Evolutionary conservation across 768 basidiomycete species (phyloP).

Genomic region (Cyathus striatus): DNA sequence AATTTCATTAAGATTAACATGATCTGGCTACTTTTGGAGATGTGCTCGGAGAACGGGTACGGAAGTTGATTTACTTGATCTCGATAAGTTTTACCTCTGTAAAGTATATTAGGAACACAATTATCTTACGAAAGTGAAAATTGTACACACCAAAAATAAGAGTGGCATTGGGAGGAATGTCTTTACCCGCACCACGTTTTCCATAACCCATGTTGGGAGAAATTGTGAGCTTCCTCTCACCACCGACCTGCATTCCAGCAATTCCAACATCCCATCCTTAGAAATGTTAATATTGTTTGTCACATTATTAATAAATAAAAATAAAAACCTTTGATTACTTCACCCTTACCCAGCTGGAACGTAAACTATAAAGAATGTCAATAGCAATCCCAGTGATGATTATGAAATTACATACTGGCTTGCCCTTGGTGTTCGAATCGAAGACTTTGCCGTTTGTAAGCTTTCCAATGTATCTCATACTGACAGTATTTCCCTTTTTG

Average conservation of each 20-base stretch:
- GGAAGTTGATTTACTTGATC: slow-evolving; percentile 58
- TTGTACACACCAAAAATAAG: slow-evolving; percentile 67
- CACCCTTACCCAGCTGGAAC: slow-evolving; percentile 79
- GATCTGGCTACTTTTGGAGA: neutral
- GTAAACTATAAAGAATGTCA: slow-evolving; percentile 41
- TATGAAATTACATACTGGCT: slow-evolving; percentile 55
- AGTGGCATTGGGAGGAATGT: slow-evolving; percentile 78
- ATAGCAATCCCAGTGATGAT: too few relatives aligned
- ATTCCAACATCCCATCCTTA: slow-evolving; percentile 90
- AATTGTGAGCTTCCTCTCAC: slow-evolving; percentile 78
- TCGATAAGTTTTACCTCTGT: slow-evolving; percentile 70
- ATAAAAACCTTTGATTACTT: slow-evolving; percentile 82
- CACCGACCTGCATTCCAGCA: slow-evolving; percentile 86
- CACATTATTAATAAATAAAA: neutral
- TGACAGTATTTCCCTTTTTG: slow-evolving; percentile 78
- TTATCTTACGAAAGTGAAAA: neutral
- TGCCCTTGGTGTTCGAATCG: slow-evolving; percentile 79
- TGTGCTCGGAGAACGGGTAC: too few relatives aligned
- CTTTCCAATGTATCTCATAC: slow-evolving; percentile 94
- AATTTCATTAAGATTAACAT: neutral
- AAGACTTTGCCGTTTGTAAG: slow-evolving; percentile 70
- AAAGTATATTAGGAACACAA: slow-evolving; percentile 1
- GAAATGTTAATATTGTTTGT: slow-evolving; percentile 2
- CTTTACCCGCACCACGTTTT: slow-evolving; percentile 41
- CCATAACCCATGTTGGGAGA: slow-evolving; percentile 75